Percentiles rank a stretch among this genome's conserved stretches.
phyloP scores from a whole-genome alignment of 305 asterid species.

The Fraxinus latifolia region DNA sequence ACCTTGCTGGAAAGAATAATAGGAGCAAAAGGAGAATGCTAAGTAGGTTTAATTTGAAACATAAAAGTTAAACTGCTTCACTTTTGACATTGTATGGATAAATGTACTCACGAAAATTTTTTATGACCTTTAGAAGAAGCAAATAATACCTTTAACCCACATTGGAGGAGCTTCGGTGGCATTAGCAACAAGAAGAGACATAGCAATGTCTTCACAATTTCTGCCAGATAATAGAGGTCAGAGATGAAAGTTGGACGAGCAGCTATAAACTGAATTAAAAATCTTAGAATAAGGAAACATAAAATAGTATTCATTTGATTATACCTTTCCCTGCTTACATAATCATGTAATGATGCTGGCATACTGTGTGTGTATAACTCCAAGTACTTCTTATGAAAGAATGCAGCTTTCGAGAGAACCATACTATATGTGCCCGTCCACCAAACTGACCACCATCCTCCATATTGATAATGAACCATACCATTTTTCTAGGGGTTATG shows the following conservation, averaged over 20 bases:
- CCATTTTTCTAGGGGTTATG: slow-evolving; percentile 34
- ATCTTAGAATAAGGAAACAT: background rate
- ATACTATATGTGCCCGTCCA: slow-evolving; percentile 61
- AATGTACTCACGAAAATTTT: background rate
- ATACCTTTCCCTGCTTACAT: slow-evolving; percentile 48
- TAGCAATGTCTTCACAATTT: slow-evolving; percentile 66
- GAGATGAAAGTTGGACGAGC: background rate
- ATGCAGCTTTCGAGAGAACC: slow-evolving; percentile 67
- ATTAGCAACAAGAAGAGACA: slow-evolving; percentile 64
- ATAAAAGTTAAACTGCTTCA: background rate
- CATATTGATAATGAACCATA: slow-evolving; percentile 29
- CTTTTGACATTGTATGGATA: background rate
- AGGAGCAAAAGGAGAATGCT: background rate
- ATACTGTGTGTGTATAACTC: slow-evolving; percentile 46
- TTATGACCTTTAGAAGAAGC: background rate
- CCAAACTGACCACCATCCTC: slow-evolving; percentile 79
- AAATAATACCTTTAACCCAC: slow-evolving; percentile 57
- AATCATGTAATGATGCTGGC: slow-evolving; percentile 51
- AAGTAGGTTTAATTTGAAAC: background rate
- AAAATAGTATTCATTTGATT: slow-evolving; percentile 5
- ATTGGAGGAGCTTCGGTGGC: slow-evolving; percentile 54
- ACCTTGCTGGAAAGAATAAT: background rate
- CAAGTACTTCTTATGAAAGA: slow-evolving; percentile 51
- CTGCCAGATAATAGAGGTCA: slow-evolving; percentile 27
- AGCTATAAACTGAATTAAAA: background rate